Evolutionary conservation across 1,284 basidiomycete genomes (phyloP).

Genomic region (Salmacisia buchloeana): DNA sequence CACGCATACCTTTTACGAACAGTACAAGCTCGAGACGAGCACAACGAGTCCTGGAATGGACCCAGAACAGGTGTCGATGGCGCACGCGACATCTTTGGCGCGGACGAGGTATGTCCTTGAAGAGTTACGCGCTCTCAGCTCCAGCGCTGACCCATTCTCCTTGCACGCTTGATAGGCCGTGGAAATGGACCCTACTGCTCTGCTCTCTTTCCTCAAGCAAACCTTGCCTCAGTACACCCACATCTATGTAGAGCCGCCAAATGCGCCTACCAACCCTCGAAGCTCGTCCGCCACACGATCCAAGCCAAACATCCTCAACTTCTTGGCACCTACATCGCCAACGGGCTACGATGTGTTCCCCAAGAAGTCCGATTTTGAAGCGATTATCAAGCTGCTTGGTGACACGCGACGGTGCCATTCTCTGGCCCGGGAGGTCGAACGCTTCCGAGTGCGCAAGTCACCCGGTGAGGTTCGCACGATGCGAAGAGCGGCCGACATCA

Average conservation of each 20-base stretch:
- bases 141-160: not conserved
- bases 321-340: conserved; percentile 38
- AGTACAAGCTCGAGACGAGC: conserved; percentile 63
- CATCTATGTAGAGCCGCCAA: conserved; percentile 44
- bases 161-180: conserved; percentile 5
- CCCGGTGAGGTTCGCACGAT: conserved; percentile 44
- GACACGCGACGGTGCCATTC: conserved; percentile 40
- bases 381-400: conserved; percentile 35
- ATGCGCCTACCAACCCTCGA: conserved; percentile 29
- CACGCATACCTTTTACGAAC: too few relatives aligned
- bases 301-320: conserved; percentile 36
- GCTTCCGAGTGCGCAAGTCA: conserved; percentile 37
- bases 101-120: conserved; percentile 31
- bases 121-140: not conserved
- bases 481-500: conserved; percentile 39
- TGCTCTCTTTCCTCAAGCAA: conserved; percentile 34
- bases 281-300: conserved; percentile 16
- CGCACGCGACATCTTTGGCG: conserved; percentile 42
- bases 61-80: conserved; percentile 56
- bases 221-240: conserved; percentile 31
- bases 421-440: conserved; percentile 35
- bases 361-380: conserved; percentile 46
- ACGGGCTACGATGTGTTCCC: conserved; percentile 38
- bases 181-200: conserved; percentile 31
- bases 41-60: conserved; percentile 88